Base-by-base conservation (phyloP, 2,329 filamentous ascomycete species). In the Cercospora zeae-maydis region DNA sequence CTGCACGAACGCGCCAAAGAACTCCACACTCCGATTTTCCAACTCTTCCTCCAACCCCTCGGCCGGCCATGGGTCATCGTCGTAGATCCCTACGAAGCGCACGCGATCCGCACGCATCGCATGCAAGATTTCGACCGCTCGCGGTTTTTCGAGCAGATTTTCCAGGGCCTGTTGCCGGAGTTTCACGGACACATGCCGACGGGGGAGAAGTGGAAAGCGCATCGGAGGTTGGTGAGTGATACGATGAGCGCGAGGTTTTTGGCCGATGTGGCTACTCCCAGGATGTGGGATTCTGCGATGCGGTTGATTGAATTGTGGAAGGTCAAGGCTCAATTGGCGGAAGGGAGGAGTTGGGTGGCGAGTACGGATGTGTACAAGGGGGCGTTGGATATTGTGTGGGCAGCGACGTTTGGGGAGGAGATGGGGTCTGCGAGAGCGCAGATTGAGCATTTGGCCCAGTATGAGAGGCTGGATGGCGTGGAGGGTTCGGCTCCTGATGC, bases 21-120 rank as follows among this genome's bases (percentile, higher is more conserved):
- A 24, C 59, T 63, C 24, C 66, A 77, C 5, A 76, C 75, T 10
- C 79, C 80, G 0, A 75, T 84, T 61, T 69, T 78, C 5, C 83
- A 85, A 66, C 71, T 80, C 5, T 84, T 83, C 68, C 69, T 82
- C 58, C 71, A 73, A 6, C 81, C 82, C 0, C 74, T 81, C 14
- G 65, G 67, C 1, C 73, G 72, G 30, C 82, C 81, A 1, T 77
- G 75, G 69, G 72, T 84, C 0, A 60, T 84, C 3, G 64, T 84
- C 3, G 72, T 75, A 19, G 80, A 81, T 61, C 77, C 74, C 9
- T 71, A 72, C 3, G 80, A 81, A 68, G 70, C 72, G 14, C 78
- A 81, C 66, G 80, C 82, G 65, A 75, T 83, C 47, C 74, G 82
- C 27, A 69, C 78, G 4, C 76, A 79, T 1, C 77, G 79, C 13